Evolutionary conservation across 1,284 basidiomycete species (phyloP).

Genomic region (Meira miltonrushii): DNA sequence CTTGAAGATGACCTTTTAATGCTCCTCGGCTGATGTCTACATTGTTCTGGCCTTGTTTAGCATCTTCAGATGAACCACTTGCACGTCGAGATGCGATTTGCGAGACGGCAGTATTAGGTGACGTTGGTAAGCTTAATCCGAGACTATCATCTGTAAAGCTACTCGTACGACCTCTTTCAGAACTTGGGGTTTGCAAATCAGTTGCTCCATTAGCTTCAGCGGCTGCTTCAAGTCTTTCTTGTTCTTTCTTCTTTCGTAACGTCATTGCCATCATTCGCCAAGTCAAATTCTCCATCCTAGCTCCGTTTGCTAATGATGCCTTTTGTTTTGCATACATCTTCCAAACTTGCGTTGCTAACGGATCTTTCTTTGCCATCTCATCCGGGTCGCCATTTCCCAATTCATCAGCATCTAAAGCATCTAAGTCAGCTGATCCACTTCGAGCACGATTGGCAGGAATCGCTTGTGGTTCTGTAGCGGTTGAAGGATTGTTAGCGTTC

Average conservation of each 20-base stretch:
- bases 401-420: conserved; percentile 18
- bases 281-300: conserved; percentile 92
- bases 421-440: conserved; percentile 33
- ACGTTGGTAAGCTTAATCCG: not conserved
- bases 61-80: conserved; percentile 24
- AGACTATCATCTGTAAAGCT: conserved; percentile 5
- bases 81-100: conserved; percentile 14
- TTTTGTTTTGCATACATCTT: conserved; percentile 89
- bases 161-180: not conserved
- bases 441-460: not conserved
- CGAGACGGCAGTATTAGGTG: conserved; percentile 9
- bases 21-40: not conserved
- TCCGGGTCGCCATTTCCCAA: conserved; percentile 36
- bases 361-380: conserved; percentile 63
- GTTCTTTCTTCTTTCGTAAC: conserved; percentile 69
- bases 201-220: conserved; percentile 1
- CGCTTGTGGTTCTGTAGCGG: not conserved
- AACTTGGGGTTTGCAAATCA: conserved; percentile 1
- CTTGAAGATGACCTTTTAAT: conserved; percentile 10
- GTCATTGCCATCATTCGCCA: conserved; percentile 98
- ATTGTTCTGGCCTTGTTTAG: not conserved
- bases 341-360: conserved; percentile 91
- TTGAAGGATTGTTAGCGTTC: not conserved
- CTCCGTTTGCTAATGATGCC: conserved; percentile 78
- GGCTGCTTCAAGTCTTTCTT: conserved; percentile 34